Base-by-base conservation (phyloP, 2,329 filamentous ascomycete genomes). In the Ceratocystiopsis brevicomis region DNA sequence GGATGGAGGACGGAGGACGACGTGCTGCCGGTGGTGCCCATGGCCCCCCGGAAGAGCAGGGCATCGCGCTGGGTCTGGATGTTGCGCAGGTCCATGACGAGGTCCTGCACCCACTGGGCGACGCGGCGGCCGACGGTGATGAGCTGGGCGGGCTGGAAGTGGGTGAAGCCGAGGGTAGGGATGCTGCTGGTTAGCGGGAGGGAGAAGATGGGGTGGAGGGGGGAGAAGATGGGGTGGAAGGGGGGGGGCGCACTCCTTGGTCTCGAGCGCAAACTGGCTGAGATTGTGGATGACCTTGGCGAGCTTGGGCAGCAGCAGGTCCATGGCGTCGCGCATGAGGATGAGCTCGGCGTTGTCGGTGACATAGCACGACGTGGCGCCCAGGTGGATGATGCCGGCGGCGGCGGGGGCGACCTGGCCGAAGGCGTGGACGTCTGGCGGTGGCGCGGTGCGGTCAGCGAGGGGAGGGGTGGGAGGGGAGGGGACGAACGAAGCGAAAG, bases 311-410 rank as follows among this genome's bases (percentile, higher is more conserved):
- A 81, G 64, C 4, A 93, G 58, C n/a, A 93, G 62, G 51, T 88
- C 74, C 45, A 93, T 63, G 6, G 74, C 85, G 47, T 85, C 73
- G 19, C 45, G 66, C 53, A 86, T 71, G 53, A 92, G 73, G 49
- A 92, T 84, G 34, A 88, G 63, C 52, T 88, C 83, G 3, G 78
- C 69, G 50, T 86, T 85, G 54, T 86, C 82, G 33, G 45, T 47
- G 21, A 47, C 45, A 18, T 52, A 76, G 58, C 67, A 73, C 11
- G 48, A 49, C 17, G 71, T 80, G 44, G 75, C 76, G 50, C 78
- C 79, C 58, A 71, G 76, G 58, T 94, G 85, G 47, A 94, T 88
- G 52, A 90, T 81, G 33, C 82, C 82, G 14, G 81, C 82, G 11
- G 84, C 84, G 33, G 73, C 78, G 1, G 83, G 83, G 4, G 81